Evolutionary conservation across 495 filamentous ascomycete species (phyloP).

Genomic region (Sphaerosporella brunnea): DNA sequence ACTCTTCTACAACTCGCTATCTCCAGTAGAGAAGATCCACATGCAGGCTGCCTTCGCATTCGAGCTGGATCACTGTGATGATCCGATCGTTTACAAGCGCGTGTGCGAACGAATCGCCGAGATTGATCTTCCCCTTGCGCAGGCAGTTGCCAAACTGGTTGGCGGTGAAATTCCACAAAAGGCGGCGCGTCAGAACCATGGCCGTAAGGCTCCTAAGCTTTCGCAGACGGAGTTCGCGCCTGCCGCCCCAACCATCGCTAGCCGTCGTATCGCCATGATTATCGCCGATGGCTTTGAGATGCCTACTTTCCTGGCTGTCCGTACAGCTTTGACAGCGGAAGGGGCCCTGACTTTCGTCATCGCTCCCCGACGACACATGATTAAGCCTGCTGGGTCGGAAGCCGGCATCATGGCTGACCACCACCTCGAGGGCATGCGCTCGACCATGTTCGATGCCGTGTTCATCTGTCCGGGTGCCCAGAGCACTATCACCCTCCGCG

Average conservation of each 20-base stretch:
- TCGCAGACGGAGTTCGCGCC: conserved; percentile 53
- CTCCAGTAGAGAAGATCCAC: conserved; percentile 50
- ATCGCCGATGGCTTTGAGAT: conserved; percentile 68
- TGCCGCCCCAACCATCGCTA: conserved; percentile 44
- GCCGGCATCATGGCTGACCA: conserved; percentile 53
- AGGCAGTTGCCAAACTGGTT: conserved; percentile 49
- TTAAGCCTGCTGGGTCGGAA: conserved; percentile 38
- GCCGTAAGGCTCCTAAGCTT: conserved; percentile 41
- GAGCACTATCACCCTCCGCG: conserved; percentile 35
- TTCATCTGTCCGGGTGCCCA: conserved; percentile 62
- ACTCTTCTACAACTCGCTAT: conserved; percentile 69
- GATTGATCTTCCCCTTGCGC: conserved; percentile 55
- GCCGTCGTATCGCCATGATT: conserved; percentile 58
- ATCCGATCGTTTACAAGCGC: conserved; percentile 59
- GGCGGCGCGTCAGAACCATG: conserved; percentile 40
- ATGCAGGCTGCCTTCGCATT: conserved; percentile 54
- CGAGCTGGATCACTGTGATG: conserved; percentile 81
- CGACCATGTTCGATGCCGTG: conserved; percentile 69
- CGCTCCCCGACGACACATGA: conserved; percentile 39
- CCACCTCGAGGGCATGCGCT: conserved; percentile 64
- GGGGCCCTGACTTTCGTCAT: conserved; percentile 57
- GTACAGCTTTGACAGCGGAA: conserved; percentile 40
- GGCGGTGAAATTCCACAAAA: conserved; percentile 43
- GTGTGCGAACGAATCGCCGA: conserved; percentile 52
- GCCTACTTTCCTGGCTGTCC: conserved; percentile 44